Percentiles rank a stretch among this genome's conserved stretches.
These are phyloP conservation scores for Narthecium ossifragum DNA, from an alignment of 106 monocot genomes.

Conservation along the genomic window DNA sequence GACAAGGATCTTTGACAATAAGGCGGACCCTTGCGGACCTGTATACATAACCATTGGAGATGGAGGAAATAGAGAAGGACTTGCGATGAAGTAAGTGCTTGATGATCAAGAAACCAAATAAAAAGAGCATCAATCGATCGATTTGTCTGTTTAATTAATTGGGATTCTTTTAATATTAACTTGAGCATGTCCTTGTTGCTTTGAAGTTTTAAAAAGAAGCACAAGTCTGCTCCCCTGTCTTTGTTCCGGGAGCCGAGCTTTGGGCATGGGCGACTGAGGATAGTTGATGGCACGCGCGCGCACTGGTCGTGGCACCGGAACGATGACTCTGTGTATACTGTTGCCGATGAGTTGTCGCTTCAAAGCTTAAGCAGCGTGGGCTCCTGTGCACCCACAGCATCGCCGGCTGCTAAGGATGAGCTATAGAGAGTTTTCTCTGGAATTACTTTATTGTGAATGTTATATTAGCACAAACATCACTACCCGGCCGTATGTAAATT, in stretches of 20 bases:
- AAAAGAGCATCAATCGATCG: too few species aligned
- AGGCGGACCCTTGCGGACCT: conserved; percentile 56
- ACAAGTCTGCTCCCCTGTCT: conserved; percentile 44
- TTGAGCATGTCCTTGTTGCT: too few species aligned
- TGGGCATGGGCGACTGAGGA: conserved; percentile 69
- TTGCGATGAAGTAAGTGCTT: conserved; percentile 63
- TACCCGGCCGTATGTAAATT: too few species aligned
- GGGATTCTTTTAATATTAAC: too few species aligned
- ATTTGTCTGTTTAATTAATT: too few species aligned
- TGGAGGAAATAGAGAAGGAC: conserved; percentile 82
- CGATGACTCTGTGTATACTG: conserved; percentile 31
- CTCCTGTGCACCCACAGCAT: conserved; percentile 8
- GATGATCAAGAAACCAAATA: too few species aligned
- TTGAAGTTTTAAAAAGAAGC: conserved; percentile 46
- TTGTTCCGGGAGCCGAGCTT: conserved; percentile 81
- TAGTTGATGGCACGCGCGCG: conserved; percentile 54
- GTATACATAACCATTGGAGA: conserved; percentile 74
- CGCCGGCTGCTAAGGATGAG: neutral
- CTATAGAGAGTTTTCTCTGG: conserved; percentile 4
- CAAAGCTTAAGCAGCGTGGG: conserved; percentile 29
- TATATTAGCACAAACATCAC: too few species aligned
- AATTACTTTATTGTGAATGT: too few species aligned
- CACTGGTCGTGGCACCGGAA: conserved; percentile 95
- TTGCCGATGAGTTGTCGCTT: conserved; percentile 49
- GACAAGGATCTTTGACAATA: conserved; percentile 55